Evolutionary conservation across 768 basidiomycete genomes (phyloP).

Genomic region (Tricholoma bakamatsutake): DNA sequence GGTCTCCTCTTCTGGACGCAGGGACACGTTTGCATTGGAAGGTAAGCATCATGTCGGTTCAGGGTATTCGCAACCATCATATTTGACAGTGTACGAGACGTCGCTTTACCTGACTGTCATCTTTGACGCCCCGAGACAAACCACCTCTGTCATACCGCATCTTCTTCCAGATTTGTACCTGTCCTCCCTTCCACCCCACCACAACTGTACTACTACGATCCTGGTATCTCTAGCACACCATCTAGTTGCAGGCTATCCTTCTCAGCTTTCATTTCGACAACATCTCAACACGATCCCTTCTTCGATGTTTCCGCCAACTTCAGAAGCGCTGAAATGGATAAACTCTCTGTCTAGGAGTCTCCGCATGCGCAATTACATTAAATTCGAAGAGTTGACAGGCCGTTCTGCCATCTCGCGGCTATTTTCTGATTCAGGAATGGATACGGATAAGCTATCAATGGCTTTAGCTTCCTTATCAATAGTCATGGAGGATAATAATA

Average conservation of each 20-base stretch:
- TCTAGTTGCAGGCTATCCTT: slow-evolving; percentile 55
- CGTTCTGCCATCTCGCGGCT: slow-evolving; percentile 17
- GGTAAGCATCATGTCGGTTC: slow-evolving; percentile 33
- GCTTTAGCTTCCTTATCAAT: slow-evolving; percentile 9
- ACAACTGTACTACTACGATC: slow-evolving; percentile 23
- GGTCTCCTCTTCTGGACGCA: slow-evolving; percentile 51
- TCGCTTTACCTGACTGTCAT: slow-evolving; percentile 61
- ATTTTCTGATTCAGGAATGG: slow-evolving; percentile 8
- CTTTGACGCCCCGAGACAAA: slow-evolving; percentile 58
- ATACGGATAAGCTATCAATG: background rate
- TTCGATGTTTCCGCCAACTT: slow-evolving; percentile 30
- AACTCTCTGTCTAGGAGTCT: slow-evolving; percentile 43
- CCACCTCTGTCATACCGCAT: slow-evolving; percentile 53
- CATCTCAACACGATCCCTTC: slow-evolving; percentile 36
- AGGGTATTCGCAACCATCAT: background rate
- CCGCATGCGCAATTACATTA: slow-evolving; percentile 48
- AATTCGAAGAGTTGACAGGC: slow-evolving; percentile 41
- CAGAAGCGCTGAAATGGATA: slow-evolving; percentile 45
- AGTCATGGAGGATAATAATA: slow-evolving; percentile 2
- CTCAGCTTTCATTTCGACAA: slow-evolving; percentile 51
- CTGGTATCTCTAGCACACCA: slow-evolving; percentile 55
- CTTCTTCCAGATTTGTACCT: slow-evolving; percentile 48
- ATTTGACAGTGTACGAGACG: slow-evolving; percentile 58
- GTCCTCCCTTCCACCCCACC: slow-evolving; percentile 17
- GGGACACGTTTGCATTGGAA: slow-evolving; percentile 60